Percentiles rank a stretch among this genome's conserved stretches.
Conservation (phyloP, 805 yeast species). For the Torulaspora delbrueckii region DNA sequence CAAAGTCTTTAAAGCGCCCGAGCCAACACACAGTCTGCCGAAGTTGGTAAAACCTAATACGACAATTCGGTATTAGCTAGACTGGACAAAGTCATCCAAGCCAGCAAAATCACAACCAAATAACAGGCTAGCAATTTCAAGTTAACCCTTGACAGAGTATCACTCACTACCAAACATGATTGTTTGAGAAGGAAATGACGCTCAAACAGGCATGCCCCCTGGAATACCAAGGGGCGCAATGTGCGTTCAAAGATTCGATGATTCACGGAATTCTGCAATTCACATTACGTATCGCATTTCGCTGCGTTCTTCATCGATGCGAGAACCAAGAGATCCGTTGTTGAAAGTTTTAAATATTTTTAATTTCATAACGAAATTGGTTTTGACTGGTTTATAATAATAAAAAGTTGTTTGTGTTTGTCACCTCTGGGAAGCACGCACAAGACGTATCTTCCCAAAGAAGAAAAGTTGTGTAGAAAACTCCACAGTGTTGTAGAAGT, state of each 20-base stretch:
- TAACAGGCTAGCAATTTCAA: slow-evolving; percentile 32
- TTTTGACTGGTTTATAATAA: slow-evolving; percentile 15
- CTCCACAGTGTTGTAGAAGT: slow-evolving; percentile 24
- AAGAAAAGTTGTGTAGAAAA: slow-evolving; percentile 17
- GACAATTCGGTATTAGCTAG: slow-evolving; percentile 18
- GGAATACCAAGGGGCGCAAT: slow-evolving; percentile 42
- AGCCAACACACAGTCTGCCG: slow-evolving; percentile 11
- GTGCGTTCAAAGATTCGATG: slow-evolving; percentile 46
- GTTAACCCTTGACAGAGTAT: slow-evolving; percentile 31
- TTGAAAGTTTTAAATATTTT: slow-evolving; percentile 37
- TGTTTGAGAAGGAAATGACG: slow-evolving; percentile 39
- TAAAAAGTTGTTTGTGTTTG: slow-evolving; percentile 23
- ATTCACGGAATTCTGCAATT: slow-evolving; percentile 37
- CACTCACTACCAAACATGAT: slow-evolving; percentile 35
- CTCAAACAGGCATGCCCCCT: slow-evolving; percentile 40
- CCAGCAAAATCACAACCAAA: slow-evolving; percentile 14
- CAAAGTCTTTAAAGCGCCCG: slow-evolving; percentile 10
- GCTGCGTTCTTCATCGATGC: slow-evolving; percentile 46
- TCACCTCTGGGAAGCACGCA: slow-evolving; percentile 11
- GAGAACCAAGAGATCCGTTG: slow-evolving; percentile 44
- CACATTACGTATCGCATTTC: slow-evolving; percentile 43
- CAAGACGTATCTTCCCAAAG: slow-evolving; percentile 10
- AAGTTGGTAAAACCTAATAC: slow-evolving; percentile 27
- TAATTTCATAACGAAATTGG: slow-evolving; percentile 18
- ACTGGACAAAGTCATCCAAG: slow-evolving; percentile 18